These are phyloP conservation scores for Pyrrhoderma noxium DNA, from an alignment of 1,284 basidiomycete genomes.

Conservation along the genomic window DNA sequence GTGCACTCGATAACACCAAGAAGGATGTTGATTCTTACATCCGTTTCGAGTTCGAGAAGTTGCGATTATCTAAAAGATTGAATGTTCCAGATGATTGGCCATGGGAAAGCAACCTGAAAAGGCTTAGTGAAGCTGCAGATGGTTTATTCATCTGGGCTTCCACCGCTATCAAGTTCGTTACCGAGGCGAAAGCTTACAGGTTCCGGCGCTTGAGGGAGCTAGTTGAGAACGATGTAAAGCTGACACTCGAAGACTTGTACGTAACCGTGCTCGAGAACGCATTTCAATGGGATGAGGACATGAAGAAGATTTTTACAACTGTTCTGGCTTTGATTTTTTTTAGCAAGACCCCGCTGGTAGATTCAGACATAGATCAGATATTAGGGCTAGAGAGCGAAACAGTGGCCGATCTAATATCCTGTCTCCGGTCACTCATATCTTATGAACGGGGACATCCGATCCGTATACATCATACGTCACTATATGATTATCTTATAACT, in stretches of 20 bases:
- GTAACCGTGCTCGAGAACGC: neutral
- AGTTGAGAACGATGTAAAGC: neutral
- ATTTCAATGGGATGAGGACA: neutral
- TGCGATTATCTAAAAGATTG: no score
- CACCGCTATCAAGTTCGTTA: neutral
- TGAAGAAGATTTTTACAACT: neutral
- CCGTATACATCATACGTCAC: neutral
- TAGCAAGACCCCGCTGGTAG: neutral
- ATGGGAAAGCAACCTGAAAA: neutral
- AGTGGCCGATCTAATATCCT: neutral
- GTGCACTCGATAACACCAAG: no score
- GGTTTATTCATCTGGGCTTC: constrained; percentile 7
- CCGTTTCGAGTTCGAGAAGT: no score
- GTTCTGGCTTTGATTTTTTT: neutral
- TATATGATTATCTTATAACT: neutral
- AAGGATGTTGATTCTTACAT: no score
- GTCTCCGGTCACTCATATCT: neutral
- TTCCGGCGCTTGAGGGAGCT: no score
- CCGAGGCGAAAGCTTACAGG: no score
- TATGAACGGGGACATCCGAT: neutral
- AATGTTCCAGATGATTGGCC: neutral
- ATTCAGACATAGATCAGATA: constrained; percentile 2
- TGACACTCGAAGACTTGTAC: neutral
- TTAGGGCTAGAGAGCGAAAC: neutral
- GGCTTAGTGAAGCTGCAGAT: neutral